Conservation (phyloP, 129 eudicot genomes). For the Kitagawia praeruptora region DNA sequence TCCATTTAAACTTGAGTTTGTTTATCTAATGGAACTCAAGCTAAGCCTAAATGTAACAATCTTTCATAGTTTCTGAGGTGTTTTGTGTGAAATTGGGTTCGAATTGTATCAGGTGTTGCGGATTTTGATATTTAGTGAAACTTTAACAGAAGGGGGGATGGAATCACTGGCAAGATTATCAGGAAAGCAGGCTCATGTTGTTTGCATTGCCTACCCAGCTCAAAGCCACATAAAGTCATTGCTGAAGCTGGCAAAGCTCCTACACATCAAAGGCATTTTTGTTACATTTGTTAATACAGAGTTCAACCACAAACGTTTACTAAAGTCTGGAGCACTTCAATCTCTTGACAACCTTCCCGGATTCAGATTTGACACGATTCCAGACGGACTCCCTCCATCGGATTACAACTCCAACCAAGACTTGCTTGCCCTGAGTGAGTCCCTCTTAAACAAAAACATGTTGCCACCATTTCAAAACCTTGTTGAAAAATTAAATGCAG, state of each 20-base stretch:
- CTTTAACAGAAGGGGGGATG: not conserved
- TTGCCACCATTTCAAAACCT: slow-evolving; percentile 22
- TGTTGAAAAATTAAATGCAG: slow-evolving; percentile 5
- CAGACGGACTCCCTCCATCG: slow-evolving; percentile 40
- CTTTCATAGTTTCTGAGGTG: too few species aligned
- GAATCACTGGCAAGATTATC: not conserved
- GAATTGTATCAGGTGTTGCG: not conserved
- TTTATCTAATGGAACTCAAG: too few species aligned
- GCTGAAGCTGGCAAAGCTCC: slow-evolving; percentile 38
- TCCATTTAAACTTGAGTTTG: too few species aligned
- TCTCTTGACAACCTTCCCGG: slow-evolving; percentile 15
- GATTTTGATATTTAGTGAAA: not conserved
- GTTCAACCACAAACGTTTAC: slow-evolving; percentile 28
- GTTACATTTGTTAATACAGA: slow-evolving; percentile 47
- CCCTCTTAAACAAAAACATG: slow-evolving; percentile 4
- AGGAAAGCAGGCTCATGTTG: slow-evolving; percentile 26
- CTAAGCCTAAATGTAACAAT: too few species aligned
- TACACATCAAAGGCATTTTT: slow-evolving; percentile 12
- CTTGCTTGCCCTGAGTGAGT: not conserved
- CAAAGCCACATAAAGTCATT: slow-evolving; percentile 55
- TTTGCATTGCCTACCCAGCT: slow-evolving; percentile 45
- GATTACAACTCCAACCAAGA: slow-evolving; percentile 26
- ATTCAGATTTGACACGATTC: not conserved
- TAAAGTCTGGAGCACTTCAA: slow-evolving; percentile 20
- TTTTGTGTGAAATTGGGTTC: too few species aligned